Conservation (phyloP, 164 flowering plant species). For the Liriodendron chinense region DNA sequence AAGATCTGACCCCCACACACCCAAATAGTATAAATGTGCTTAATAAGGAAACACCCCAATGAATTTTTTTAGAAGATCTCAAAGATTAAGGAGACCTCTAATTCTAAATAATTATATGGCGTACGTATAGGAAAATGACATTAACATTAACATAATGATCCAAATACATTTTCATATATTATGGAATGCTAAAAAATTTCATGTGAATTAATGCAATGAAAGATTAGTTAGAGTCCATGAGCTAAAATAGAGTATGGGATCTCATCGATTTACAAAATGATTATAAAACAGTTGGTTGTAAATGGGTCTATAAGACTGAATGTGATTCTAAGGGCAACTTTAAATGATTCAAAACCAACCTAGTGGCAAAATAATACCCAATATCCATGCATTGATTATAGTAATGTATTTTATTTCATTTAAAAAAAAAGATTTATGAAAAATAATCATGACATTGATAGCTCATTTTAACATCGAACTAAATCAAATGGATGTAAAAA, state of each 20-base stretch:
- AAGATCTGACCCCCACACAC: neutral
- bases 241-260: too few relatives aligned
- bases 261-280: neutral
- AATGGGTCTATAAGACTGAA: conserved; percentile 2
- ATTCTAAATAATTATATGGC: neutral
- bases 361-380: neutral
- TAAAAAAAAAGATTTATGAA: too few relatives aligned
- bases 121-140: neutral
- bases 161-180: neutral
- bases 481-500: neutral
- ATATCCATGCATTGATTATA: neutral
- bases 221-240: neutral
- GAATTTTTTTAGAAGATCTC: neutral
- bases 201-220: neutral
- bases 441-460: neutral
- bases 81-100: neutral
- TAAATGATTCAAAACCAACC: neutral
- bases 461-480: neutral
- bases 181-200: neutral
- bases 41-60: neutral
- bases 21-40: neutral
- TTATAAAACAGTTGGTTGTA: too few relatives aligned
- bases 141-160: neutral
- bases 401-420: too few relatives aligned
- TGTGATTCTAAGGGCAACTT: neutral